Conservation (phyloP, 805 yeast genomes). For the Wickerhamia fluorescens region DNA sequence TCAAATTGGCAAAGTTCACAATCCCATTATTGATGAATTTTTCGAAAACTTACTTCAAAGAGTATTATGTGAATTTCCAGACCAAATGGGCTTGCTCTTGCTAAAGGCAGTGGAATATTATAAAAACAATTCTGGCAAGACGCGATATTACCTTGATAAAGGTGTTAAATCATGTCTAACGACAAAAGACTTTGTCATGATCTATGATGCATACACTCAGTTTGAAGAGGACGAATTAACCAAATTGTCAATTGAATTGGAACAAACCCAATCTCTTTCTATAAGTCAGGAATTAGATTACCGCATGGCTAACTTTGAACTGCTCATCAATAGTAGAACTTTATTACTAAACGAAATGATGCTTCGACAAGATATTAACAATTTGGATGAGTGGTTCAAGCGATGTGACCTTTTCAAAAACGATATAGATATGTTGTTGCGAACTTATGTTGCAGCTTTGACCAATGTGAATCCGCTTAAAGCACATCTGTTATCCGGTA, state of each 20-base stretch:
- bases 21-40: no score
- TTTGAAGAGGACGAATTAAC: constrained; percentile 42
- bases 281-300: constrained; percentile 29
- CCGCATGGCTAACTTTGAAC: constrained; percentile 43
- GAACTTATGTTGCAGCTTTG: constrained; percentile 60
- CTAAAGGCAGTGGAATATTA: constrained; percentile 44
- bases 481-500: constrained; percentile 15
- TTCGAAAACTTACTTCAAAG: constrained; percentile 1
- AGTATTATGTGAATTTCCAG: constrained; percentile 38
- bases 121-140: constrained; percentile 20
- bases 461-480: constrained; percentile 55
- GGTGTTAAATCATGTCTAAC: constrained; percentile 44
- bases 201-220: constrained; percentile 59
- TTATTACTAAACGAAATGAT: constrained; percentile 60
- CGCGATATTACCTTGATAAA: constrained; percentile 35
- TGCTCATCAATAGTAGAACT: constrained; percentile 49
- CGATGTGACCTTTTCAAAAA: constrained; percentile 41
- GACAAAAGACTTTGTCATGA: constrained; percentile 51
- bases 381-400: constrained; percentile 62
- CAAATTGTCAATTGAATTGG: constrained; percentile 9
- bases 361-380: constrained; percentile 53
- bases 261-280: constrained; percentile 7
- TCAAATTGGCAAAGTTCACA: not conserved
- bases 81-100: constrained; percentile 47
- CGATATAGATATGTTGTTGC: constrained; percentile 30